A percentile compares a stretch with the other conserved stretches of the same genome.
phyloP scores from a whole-genome alignment of 345 rosid genomes.

The Brassica napus region DNA sequence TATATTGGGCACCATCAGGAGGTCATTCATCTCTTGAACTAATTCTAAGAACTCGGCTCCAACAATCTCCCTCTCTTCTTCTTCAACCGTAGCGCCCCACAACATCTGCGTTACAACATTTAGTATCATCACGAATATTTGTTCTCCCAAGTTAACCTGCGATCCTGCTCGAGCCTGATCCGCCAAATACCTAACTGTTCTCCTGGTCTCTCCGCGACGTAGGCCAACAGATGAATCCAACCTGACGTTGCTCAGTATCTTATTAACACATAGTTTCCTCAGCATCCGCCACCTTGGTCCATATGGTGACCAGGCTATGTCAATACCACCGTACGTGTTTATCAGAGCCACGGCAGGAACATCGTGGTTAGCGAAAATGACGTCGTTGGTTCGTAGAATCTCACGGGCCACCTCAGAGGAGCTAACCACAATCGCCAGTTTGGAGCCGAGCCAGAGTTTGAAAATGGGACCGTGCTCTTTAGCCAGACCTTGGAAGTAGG shows the following conservation, averaged over 20 bases:
- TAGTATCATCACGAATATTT: background rate
- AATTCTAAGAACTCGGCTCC: background rate
- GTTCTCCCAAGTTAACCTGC: background rate
- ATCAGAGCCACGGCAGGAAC: background rate
- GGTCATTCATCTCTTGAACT: background rate
- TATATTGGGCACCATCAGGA: background rate
- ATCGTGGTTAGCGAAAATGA: constrained; percentile 35
- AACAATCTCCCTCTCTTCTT: background rate
- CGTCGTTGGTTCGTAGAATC: constrained; percentile 31
- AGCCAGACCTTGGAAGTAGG: constrained; percentile 21
- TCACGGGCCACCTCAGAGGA: constrained; percentile 20
- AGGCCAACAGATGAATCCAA: background rate
- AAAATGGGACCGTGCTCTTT: constrained; percentile 37
- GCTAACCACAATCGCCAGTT: constrained; percentile 26
- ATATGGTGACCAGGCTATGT: constrained; percentile 17
- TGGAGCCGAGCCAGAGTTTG: constrained; percentile 37
- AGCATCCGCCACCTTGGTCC: constrained; percentile 24
- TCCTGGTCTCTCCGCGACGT: background rate
- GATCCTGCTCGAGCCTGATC: background rate
- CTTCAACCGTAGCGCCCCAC: background rate
- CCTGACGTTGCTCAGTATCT: background rate
- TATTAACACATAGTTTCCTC: background rate
- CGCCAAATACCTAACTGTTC: background rate
- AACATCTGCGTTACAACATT: background rate
- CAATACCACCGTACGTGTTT: constrained; percentile 24